phyloP scores from a whole-genome alignment of 768 basidiomycete species.

The Boletellus sp. region DNA sequence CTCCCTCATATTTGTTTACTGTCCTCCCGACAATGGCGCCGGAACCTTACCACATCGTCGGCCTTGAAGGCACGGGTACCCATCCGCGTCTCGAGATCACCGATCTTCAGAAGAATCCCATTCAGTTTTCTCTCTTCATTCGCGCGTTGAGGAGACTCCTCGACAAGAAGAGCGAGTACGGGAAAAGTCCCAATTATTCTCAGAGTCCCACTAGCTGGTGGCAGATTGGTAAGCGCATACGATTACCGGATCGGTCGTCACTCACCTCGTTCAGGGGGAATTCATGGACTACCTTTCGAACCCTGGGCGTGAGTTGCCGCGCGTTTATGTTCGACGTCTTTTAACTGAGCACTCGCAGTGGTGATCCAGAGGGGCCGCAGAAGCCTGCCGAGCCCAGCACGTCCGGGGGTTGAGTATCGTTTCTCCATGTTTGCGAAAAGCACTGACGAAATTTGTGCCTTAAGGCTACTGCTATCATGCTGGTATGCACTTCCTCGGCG shows the following conservation, averaged over 20 bases:
- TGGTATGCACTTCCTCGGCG: not conserved
- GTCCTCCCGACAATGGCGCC: too few species aligned
- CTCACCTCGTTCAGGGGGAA: conserved; percentile 8
- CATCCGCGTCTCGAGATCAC: too few species aligned
- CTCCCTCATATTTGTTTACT: too few species aligned
- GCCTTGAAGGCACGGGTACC: too few species aligned
- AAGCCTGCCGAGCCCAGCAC: not conserved
- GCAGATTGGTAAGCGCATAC: conserved; percentile 14
- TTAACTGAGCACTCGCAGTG: conserved; percentile 6
- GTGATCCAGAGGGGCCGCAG: conserved; percentile 15
- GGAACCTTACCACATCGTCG: too few species aligned
- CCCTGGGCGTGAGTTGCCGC: conserved; percentile 9
- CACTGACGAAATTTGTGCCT: conserved; percentile 1
- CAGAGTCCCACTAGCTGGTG: conserved; percentile 3
- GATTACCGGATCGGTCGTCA: too few species aligned
- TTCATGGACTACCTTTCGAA: conserved; percentile 17
- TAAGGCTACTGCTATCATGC: conserved; percentile 22
- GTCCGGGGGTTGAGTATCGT: conserved; percentile 8
- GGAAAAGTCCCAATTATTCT: too few species aligned
- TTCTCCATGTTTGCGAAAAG: not conserved
- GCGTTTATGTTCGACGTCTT: too few species aligned
- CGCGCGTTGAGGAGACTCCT: too few species aligned
- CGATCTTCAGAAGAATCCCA: too few species aligned
- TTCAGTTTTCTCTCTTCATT: too few species aligned
- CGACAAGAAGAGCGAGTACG: too few species aligned